These are phyloP conservation scores for Symbiodinium natans DNA, from an alignment of 73 alveolate species.

Conservation along the genomic window DNA sequence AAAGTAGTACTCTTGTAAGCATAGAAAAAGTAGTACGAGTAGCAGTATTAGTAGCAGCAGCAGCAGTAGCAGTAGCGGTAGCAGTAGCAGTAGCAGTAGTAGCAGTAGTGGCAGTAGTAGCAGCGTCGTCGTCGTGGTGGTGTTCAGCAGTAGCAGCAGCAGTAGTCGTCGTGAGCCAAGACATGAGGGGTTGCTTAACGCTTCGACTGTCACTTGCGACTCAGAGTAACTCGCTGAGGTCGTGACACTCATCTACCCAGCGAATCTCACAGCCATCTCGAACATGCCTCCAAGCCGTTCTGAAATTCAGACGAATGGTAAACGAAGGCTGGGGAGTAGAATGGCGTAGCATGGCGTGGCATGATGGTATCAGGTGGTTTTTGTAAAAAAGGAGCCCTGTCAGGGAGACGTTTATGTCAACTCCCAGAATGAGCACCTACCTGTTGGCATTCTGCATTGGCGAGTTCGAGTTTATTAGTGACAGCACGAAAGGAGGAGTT, in stretches of 20 bases:
- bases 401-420: constrained; percentile 32
- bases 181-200: too few relatives aligned
- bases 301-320: background rate
- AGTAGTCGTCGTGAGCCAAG: too few relatives aligned
- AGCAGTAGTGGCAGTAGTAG: too few relatives aligned
- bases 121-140: too few relatives aligned
- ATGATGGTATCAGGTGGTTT: too few relatives aligned
- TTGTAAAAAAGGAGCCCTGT: background rate
- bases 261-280: constrained; percentile 92
- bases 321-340: background rate
- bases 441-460: constrained; percentile 97
- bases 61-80: too few relatives aligned
- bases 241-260: constrained; percentile 39
- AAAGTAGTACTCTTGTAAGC: too few relatives aligned
- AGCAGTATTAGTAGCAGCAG: too few relatives aligned
- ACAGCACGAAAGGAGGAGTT: constrained; percentile 95
- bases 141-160: too few relatives aligned
- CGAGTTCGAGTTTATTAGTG: constrained; percentile 96
- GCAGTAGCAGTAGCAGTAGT: too few relatives aligned
- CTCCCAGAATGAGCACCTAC: constrained; percentile 95
- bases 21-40: too few relatives aligned
- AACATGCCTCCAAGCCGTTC: constrained; percentile 48
- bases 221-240: background rate
- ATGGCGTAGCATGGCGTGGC: background rate
- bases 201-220: too few relatives aligned